phyloP scores from a whole-genome alignment of 2,329 filamentous ascomycete genomes.

The Cadophora gregata region DNA sequence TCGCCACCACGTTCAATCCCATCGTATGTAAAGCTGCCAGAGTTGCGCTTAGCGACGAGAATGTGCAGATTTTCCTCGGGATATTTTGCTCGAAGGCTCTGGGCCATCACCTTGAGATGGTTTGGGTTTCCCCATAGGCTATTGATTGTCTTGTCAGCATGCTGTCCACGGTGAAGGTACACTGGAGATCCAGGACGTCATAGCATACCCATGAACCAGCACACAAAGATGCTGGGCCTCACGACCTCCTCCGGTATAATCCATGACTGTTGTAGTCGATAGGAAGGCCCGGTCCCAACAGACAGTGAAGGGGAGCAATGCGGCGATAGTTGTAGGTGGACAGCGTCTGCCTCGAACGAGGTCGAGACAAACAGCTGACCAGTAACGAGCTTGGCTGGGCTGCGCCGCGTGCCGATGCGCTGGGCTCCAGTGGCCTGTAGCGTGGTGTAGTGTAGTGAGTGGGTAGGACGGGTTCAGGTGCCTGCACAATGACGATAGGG shows the following conservation, averaged over 20 bases:
- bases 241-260: conserved; percentile 57
- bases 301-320: conserved; percentile 45
- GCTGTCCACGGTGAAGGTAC: background rate
- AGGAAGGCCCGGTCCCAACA: conserved; percentile 47
- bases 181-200: conserved; percentile 10
- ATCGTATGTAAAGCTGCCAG: conserved; percentile 74
- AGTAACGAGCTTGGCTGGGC: conserved; percentile 18
- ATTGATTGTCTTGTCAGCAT: conserved; percentile 22
- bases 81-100: conserved; percentile 65
- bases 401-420: background rate
- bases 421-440: background rate
- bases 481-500: conserved; percentile 12
- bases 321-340: conserved; percentile 40
- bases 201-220: conserved; percentile 67
- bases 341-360: conserved; percentile 46
- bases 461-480: background rate
- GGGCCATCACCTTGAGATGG: conserved; percentile 73
- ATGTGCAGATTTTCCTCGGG: conserved; percentile 70
- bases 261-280: conserved; percentile 47
- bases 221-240: conserved; percentile 76
- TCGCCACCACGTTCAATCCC: conserved; percentile 72
- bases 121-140: conserved; percentile 81
- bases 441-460: background rate
- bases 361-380: conserved; percentile 48
- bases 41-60: conserved; percentile 74